phyloP scores from a whole-genome alignment of 306 rosid species.

The Rubus parviflorus region DNA sequence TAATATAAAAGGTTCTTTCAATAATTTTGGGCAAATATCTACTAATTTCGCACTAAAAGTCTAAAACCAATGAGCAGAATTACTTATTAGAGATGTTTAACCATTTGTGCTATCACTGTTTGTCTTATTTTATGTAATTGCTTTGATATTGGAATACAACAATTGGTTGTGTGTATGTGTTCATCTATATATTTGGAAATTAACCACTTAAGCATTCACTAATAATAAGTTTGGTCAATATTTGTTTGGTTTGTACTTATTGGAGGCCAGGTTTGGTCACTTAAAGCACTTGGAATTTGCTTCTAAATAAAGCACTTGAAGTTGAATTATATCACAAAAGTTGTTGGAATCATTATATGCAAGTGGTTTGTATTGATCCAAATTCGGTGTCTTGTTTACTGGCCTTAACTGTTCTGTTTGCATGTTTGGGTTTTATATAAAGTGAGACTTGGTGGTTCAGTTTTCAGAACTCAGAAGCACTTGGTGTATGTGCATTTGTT shows the following conservation, averaged over 20 bases:
- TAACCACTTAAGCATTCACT: neutral
- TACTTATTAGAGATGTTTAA: neutral
- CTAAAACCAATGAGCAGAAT: too few relatives aligned
- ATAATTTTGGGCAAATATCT: too few relatives aligned
- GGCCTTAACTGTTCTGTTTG: neutral
- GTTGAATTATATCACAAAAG: neutral
- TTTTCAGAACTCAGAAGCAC: conserved; percentile 1
- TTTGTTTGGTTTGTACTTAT: too few relatives aligned
- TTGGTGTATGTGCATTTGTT: neutral
- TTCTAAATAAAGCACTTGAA: neutral
- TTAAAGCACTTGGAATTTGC: neutral
- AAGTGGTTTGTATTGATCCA: neutral
- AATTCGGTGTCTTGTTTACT: neutral
- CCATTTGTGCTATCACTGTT: neutral
- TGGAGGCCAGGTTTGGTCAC: neutral
- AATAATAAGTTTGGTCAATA: neutral
- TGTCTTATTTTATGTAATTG: neutral
- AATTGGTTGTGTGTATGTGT: neutral
- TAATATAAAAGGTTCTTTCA: neutral
- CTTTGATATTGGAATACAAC: neutral
- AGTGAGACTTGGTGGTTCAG: neutral
- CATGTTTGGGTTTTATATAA: too few relatives aligned
- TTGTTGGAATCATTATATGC: neutral
- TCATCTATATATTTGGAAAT: neutral
- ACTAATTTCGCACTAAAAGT: too few relatives aligned